Evolutionary conservation across 163 green algal species (phyloP).

Genomic region (Trebouxia gelatinosa): DNA sequence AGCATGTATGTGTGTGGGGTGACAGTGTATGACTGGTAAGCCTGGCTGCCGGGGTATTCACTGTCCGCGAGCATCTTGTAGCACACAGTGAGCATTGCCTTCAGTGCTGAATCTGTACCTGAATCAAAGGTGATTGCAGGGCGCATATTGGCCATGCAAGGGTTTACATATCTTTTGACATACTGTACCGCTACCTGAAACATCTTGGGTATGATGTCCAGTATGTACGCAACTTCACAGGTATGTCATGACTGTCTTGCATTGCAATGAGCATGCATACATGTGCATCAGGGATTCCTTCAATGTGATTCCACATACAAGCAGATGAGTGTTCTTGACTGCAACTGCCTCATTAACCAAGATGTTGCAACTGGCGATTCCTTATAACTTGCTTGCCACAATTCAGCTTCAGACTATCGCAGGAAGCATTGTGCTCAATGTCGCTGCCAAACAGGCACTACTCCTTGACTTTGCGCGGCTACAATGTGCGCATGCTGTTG

Average conservation of each 20-base stretch:
- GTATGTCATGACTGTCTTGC: background rate
- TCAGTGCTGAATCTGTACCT: background rate
- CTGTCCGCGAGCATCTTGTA: too few species aligned
- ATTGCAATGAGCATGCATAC: background rate
- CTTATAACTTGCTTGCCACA: too few species aligned
- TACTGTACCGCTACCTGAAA: conserved; percentile 81
- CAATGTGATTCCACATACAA: too few species aligned
- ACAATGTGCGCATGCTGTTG: too few species aligned
- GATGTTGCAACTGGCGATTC: too few species aligned
- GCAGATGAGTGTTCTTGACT: too few species aligned
- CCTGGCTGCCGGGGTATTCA: conserved; percentile 72
- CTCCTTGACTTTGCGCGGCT: too few species aligned
- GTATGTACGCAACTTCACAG: conserved; percentile 91
- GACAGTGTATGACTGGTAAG: conserved; percentile 95
- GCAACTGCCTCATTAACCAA: too few species aligned
- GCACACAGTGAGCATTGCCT: background rate
- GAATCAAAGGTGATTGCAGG: conserved; percentile 13
- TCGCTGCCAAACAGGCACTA: too few species aligned
- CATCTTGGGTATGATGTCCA: conserved; percentile 62
- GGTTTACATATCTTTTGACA: conserved; percentile 94
- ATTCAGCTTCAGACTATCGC: too few species aligned
- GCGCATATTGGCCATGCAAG: conserved; percentile 77
- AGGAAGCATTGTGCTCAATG: too few species aligned
- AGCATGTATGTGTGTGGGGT: conserved; percentile 96
- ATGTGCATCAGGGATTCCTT: background rate